Conservation (phyloP, 768 basidiomycete species). For the Suillus paluster region DNA sequence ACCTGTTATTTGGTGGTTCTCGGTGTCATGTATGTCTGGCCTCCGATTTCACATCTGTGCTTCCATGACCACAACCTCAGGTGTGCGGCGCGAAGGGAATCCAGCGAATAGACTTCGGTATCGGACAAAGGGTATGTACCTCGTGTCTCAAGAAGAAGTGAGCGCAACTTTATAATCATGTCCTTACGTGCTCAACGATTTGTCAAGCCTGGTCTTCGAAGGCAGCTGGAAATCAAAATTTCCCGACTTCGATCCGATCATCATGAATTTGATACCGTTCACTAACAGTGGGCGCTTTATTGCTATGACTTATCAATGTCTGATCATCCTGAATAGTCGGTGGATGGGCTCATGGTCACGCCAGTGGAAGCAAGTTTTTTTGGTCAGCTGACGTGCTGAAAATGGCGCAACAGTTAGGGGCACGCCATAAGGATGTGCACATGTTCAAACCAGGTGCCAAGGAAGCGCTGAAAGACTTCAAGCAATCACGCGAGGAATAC, state of each 20-base stretch:
- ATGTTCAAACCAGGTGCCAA: constrained; percentile 27
- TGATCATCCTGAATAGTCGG: constrained; percentile 27
- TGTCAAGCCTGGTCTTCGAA: constrained; percentile 12
- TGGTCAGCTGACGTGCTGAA: constrained; percentile 37
- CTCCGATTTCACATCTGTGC: neutral
- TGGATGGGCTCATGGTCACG: constrained; percentile 32
- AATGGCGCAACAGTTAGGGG: constrained; percentile 22
- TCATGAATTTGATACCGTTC: constrained; percentile 35
- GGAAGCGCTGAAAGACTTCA: constrained; percentile 30
- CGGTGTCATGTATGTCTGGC: constrained; percentile 20
- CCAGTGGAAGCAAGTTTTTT: constrained; percentile 35
- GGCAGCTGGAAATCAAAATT: constrained; percentile 24
- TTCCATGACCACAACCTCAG: constrained; percentile 8
- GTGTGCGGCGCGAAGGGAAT: constrained; percentile 18
- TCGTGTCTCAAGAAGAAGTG: constrained; percentile 23
- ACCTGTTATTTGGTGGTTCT: constrained; percentile 27
- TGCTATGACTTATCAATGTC: neutral
- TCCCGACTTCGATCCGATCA: constrained; percentile 28
- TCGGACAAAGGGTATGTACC: constrained; percentile 20
- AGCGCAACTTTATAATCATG: neutral
- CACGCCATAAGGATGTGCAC: constrained; percentile 22
- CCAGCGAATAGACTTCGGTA: constrained; percentile 21
- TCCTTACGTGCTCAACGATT: constrained; percentile 20
- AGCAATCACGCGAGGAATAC: constrained; percentile 15
- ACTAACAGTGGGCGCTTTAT: constrained; percentile 32